Percentiles rank a stretch among this genome's conserved stretches.
These are phyloP conservation scores for Xylaria cubensis DNA, from an alignment of 495 filamentous ascomycete genomes.

Conservation along the genomic window DNA sequence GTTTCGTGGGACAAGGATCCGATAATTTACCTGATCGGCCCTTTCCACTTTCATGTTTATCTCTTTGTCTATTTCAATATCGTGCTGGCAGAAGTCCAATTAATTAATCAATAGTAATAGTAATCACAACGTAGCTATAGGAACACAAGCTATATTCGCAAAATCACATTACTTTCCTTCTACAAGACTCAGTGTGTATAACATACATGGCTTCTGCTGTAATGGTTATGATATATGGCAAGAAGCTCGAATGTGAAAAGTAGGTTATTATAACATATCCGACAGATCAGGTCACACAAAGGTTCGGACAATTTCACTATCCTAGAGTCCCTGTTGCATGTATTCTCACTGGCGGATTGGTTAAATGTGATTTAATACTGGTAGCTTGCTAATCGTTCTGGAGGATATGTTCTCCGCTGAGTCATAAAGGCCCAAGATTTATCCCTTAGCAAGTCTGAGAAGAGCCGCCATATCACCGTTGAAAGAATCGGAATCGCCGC, in stretches of 20 bases:
- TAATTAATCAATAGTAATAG: background rate
- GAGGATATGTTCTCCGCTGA: too few species aligned
- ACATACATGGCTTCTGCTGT: background rate
- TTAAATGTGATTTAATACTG: background rate
- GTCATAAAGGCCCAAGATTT: background rate
- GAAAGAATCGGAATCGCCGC: constrained; percentile 59
- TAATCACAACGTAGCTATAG: background rate
- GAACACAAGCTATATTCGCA: too few species aligned
- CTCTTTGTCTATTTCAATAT: background rate
- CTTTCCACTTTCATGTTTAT: background rate
- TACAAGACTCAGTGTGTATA: background rate
- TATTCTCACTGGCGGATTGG: background rate
- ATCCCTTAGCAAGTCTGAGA: constrained; percentile 21
- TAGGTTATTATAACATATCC: too few species aligned
- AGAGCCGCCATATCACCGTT: constrained; percentile 48
- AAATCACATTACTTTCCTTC: background rate
- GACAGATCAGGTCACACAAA: too few species aligned
- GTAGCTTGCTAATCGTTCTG: too few species aligned
- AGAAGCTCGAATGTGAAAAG: too few species aligned
- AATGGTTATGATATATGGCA: too few species aligned
- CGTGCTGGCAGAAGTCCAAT: background rate
- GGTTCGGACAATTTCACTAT: too few species aligned
- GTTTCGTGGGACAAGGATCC: background rate
- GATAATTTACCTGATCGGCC: background rate
- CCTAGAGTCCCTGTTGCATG: too few species aligned